Evolutionary conservation across 2,329 filamentous ascomycete species (phyloP).

Genomic region (Alternaria sp.): DNA sequence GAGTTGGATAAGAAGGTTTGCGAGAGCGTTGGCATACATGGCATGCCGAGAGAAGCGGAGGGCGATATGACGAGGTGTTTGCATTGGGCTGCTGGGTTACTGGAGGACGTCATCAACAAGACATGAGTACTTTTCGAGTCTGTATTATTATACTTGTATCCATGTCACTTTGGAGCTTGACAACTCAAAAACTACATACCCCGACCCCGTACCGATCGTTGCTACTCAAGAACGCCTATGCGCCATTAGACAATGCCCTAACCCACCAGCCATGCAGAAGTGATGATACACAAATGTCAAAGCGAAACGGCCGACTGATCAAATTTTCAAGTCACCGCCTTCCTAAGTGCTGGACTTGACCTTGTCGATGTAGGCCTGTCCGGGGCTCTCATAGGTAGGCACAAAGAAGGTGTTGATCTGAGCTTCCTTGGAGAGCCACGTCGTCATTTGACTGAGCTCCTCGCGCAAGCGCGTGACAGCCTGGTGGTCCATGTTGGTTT

Average conservation of each 20-base stretch:
- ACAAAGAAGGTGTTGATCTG: conserved; percentile 80
- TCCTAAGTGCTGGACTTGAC: conserved; percentile 52
- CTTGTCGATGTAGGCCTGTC: conserved; percentile 74
- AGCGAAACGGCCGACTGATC: background rate
- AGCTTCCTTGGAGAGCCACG: conserved; percentile 74
- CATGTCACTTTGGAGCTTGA: background rate
- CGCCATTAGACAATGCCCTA: conserved; percentile 15
- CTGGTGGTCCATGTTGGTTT: conserved; percentile 97
- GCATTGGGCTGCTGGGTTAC: conserved; percentile 36
- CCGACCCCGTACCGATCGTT: background rate
- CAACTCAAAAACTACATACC: background rate
- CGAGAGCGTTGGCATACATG: conserved; percentile 31
- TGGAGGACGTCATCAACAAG: conserved; percentile 27
- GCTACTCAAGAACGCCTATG: conserved; percentile 13
- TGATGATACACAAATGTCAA: conserved; percentile 15
- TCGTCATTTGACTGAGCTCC: conserved; percentile 83
- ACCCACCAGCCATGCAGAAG: conserved; percentile 16
- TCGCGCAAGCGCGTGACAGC: conserved; percentile 87
- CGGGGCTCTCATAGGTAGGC: conserved; percentile 74
- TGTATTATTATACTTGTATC: conserved; percentile 12
- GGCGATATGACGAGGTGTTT: conserved; percentile 42
- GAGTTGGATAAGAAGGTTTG: conserved; percentile 55
- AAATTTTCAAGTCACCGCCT: background rate
- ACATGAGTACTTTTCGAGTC: conserved; percentile 8
- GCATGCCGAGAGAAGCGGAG: conserved; percentile 50